Percentiles rank a stretch among this genome's conserved stretches.
These are phyloP conservation scores for Wallacemonas sp. DNA, from an alignment of 208 protist genomes.

Conservation along the genomic window DNA sequence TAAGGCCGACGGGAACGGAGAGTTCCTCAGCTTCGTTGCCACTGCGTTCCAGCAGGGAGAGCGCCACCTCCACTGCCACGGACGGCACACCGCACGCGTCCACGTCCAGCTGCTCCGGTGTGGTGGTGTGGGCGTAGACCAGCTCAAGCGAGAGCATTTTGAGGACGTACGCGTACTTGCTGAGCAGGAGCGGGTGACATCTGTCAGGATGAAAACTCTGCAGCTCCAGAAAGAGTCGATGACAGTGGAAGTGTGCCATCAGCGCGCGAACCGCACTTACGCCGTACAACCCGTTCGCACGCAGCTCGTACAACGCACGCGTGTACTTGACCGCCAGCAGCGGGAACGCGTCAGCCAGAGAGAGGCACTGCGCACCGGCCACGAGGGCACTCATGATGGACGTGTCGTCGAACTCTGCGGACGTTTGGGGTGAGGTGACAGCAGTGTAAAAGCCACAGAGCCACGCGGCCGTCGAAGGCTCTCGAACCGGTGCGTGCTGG, in stretches of 20 bases:
- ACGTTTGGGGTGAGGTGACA: constrained; percentile 1
- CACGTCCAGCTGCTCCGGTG: constrained; percentile 33
- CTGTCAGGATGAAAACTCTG: constrained; percentile 44
- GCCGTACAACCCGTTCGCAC: constrained; percentile 60
- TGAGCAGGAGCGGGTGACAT: constrained; percentile 54
- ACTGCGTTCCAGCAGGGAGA: constrained; percentile 42
- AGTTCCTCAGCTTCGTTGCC: constrained; percentile 2
- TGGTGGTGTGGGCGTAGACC: constrained; percentile 36
- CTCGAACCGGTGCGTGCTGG: constrained; percentile 42
- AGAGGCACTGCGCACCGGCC: constrained; percentile 40
- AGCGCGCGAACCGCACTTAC: constrained; percentile 37
- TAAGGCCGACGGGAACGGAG: background rate
- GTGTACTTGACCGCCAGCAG: constrained; percentile 81
- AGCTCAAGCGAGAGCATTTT: constrained; percentile 78
- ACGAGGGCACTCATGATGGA: constrained; percentile 61
- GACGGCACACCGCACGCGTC: constrained; percentile 31
- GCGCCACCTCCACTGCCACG: constrained; percentile 35
- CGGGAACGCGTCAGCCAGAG: constrained; percentile 48
- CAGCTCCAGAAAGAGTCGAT: constrained; percentile 65
- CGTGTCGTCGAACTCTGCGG: constrained; percentile 16
- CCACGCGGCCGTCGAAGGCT: constrained; percentile 55
- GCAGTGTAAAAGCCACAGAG: constrained; percentile 46
- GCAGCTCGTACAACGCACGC: constrained; percentile 70
- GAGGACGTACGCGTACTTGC: constrained; percentile 87
- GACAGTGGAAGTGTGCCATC: constrained; percentile 45